Base-by-base conservation (phyloP, 257 asterid species). In the Capsicum baccatum region DNA sequence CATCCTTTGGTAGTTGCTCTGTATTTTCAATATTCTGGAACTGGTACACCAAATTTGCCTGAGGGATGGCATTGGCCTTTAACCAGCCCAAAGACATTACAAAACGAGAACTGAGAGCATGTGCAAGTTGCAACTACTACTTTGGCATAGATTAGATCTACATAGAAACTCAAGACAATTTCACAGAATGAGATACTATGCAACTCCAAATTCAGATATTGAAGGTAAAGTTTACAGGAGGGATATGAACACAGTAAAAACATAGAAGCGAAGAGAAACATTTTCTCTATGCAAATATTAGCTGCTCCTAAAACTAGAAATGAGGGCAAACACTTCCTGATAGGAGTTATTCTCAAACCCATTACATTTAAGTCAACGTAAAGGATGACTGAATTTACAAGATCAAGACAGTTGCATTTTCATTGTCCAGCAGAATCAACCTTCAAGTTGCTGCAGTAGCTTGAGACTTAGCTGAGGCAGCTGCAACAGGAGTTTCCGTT, bases 231-330 rank as follows among this genome's bases (percentile, higher is more conserved):
- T 52, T 26, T 78, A 78, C 64, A 78, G 64, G 8, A 26, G 60
- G 50, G 80, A 74, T 74, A 47, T 71, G 37, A 44, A 47, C 79
- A 71, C 37, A 47, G 37, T 17, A 44, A 17, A 42, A 3, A 52
- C 42, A 19, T 11, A 48, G 59, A 48, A 67, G 37, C 10, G 6
- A 9, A 17, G 9, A 44, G 16, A 17, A 19, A 19, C 60, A 26
- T 54, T 39, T 78, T 33, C 48, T 8, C 4, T 78, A 78, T 52
- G 48, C 64, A 78, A 48, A 78, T 54, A 54, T 26, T 54, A 54
- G 81, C 81, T 76, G 81, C 81, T 76, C 81, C 63, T 52, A 76
- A 13, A 50, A 76, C 81, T 76, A 76, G 19, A 73, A 73, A 48
- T 50, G 39, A 73, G 19, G 60, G 80, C 3, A 19, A 73, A 73